phyloP scores from a whole-genome alignment of 75 land plant genomes.

The Chamaecyparis obtusa region DNA sequence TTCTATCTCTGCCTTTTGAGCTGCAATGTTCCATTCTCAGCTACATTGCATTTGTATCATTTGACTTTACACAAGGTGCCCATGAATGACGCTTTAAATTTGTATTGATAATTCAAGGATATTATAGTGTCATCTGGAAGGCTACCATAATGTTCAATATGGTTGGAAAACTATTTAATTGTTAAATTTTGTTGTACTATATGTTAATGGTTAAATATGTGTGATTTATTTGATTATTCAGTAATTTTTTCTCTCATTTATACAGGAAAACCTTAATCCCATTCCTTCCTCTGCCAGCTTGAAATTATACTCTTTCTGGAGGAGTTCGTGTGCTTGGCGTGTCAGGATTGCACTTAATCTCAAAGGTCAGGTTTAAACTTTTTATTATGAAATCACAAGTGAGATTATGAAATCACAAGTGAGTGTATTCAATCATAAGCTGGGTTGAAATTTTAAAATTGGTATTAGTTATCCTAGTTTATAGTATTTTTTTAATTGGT shows the following conservation, averaged over 20 bases:
- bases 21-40: not conserved
- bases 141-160: not conserved
- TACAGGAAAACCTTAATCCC: not conserved
- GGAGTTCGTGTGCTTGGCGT: slow-evolving; percentile 65
- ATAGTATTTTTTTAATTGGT: not conserved
- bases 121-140: not conserved
- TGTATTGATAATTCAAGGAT: not conserved
- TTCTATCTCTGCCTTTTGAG: not conserved
- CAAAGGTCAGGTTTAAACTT: slow-evolving; percentile 40
- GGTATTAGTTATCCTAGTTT: not conserved
- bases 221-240: not conserved
- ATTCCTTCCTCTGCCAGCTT: not conserved
- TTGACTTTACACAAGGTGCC: not conserved
- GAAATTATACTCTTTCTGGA: slow-evolving; percentile 52
- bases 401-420: not conserved
- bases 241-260: not conserved
- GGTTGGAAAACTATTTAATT: not conserved
- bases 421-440: not conserved
- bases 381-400: too few species aligned
- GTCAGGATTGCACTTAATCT: slow-evolving; percentile 59
- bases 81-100: not conserved
- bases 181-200: not conserved
- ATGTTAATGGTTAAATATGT: not conserved
- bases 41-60: not conserved
- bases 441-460: not conserved